Conservation (phyloP, 2,329 filamentous ascomycete genomes). For the Lachnellula arida region DNA sequence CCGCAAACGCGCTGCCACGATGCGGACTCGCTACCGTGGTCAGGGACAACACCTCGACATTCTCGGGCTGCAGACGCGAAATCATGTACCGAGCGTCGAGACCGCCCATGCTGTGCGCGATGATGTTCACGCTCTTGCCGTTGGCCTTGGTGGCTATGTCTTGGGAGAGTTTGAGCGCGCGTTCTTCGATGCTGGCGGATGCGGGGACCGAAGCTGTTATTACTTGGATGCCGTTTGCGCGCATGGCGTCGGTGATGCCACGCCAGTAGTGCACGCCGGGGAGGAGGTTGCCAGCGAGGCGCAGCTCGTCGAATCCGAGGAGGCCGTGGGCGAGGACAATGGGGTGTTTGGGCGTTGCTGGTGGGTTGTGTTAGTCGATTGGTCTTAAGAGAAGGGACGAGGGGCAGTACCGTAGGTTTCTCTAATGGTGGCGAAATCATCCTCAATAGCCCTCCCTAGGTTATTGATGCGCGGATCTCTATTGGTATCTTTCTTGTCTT, state of each 20-base stretch:
- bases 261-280: conserved; percentile 60
- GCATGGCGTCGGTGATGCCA: conserved; percentile 56
- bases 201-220: conserved; percentile 59
- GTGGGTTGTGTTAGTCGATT: conserved; percentile 2
- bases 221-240: conserved; percentile 48
- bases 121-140: conserved; percentile 65
- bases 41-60: conserved; percentile 40
- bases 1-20: conserved; percentile 44
- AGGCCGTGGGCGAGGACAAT: conserved; percentile 63
- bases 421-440: conserved; percentile 57
- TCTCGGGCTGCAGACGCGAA: conserved; percentile 45
- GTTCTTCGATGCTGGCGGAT: conserved; percentile 55
- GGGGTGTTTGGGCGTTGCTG: conserved; percentile 51
- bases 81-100: conserved; percentile 64
- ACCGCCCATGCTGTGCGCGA: conserved; percentile 66
- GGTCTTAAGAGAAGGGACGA: not conserved
- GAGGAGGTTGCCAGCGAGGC: conserved; percentile 43
- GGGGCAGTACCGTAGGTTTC: conserved; percentile 47
- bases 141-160: conserved; percentile 46
- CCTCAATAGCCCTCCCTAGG: conserved; percentile 49
- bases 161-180: conserved; percentile 51
- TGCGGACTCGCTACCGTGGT: conserved; percentile 37
- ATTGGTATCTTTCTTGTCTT: conserved; percentile 11
- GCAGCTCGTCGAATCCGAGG: conserved; percentile 57
- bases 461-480: conserved; percentile 46